A percentile compares a stretch with the other conserved stretches of the same genome.
Conservation (phyloP, 805 yeast genomes). For the Debaryomyces tyrocola region DNA sequence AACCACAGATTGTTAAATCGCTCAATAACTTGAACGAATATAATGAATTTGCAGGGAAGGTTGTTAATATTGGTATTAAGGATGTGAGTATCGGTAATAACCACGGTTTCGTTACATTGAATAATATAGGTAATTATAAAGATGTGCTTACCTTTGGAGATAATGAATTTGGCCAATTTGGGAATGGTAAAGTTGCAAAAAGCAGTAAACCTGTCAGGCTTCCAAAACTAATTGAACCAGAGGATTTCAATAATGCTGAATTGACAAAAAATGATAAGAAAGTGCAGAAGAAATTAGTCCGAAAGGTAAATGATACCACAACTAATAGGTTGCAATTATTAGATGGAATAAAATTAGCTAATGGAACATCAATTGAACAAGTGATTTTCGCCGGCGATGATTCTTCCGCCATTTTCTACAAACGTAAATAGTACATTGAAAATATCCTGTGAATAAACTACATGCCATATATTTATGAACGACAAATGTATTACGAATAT, state of each 20-base stretch:
- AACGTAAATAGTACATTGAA: constrained; percentile 14
- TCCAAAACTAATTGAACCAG: constrained; percentile 62
- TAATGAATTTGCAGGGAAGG: constrained; percentile 44
- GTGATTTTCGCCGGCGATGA: constrained; percentile 61
- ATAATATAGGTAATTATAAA: constrained; percentile 41
- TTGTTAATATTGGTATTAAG: constrained; percentile 48
- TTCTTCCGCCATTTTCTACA: constrained; percentile 65
- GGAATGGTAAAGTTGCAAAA: constrained; percentile 73
- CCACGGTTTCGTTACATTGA: constrained; percentile 61
- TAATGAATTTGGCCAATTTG: constrained; percentile 80
- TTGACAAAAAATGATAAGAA: constrained; percentile 4
- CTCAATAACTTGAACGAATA: constrained; percentile 52
- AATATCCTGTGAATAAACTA: not conserved
- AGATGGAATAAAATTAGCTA: constrained; percentile 18
- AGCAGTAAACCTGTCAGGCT: constrained; percentile 51
- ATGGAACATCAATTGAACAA: constrained; percentile 46
- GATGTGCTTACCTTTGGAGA: constrained; percentile 83
- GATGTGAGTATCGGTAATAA: constrained; percentile 62
- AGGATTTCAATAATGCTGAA: constrained; percentile 19
- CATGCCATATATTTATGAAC: not conserved
- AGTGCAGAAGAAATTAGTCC: constrained; percentile 24
- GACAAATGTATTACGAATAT: no score
- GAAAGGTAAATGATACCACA: constrained; percentile 32
- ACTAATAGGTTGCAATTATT: constrained; percentile 48
- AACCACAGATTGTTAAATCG: constrained; percentile 59